Conservation (phyloP, 768 basidiomycete species). For the Lepiota venenata region DNA sequence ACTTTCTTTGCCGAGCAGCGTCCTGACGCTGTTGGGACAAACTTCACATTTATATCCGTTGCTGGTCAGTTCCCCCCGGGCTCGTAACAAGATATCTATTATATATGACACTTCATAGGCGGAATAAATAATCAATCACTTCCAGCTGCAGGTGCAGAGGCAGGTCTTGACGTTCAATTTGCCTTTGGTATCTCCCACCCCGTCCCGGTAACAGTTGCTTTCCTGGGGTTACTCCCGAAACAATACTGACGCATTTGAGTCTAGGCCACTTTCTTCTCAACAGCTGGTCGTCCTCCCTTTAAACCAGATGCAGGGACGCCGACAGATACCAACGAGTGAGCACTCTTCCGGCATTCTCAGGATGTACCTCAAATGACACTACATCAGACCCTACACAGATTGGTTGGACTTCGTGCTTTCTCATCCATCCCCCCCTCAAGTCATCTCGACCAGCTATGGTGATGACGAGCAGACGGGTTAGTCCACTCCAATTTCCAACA, state of each 20-base stretch:
- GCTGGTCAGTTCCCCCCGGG: constrained; percentile 34
- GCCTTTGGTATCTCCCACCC: constrained; percentile 60
- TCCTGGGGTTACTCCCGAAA: background rate
- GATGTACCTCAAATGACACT: constrained; percentile 5
- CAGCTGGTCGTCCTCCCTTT: constrained; percentile 60
- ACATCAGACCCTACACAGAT: constrained; percentile 27
- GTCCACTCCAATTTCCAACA: background rate
- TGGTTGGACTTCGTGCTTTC: constrained; percentile 58
- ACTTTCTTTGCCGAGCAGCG: constrained; percentile 43
- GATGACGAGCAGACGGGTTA: constrained; percentile 67
- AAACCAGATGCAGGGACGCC: constrained; percentile 40
- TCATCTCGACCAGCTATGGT: constrained; percentile 66
- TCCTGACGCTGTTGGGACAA: constrained; percentile 43
- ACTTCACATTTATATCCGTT: constrained; percentile 53
- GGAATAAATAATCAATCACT: constrained; percentile 54
- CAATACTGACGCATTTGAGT: constrained; percentile 7
- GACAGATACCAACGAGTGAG: constrained; percentile 35
- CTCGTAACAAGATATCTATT: constrained; percentile 11
- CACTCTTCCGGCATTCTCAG: constrained; percentile 9
- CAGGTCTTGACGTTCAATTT: constrained; percentile 61
- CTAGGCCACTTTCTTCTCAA: constrained; percentile 53
- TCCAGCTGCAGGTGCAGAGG: constrained; percentile 53
- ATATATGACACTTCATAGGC: constrained; percentile 29
- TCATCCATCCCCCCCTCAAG: constrained; percentile 43
- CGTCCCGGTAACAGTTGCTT: constrained; percentile 35